phyloP scores from a whole-genome alignment of 164 flowering plant genomes.

The Kalanchoe fedtschenkoi region DNA sequence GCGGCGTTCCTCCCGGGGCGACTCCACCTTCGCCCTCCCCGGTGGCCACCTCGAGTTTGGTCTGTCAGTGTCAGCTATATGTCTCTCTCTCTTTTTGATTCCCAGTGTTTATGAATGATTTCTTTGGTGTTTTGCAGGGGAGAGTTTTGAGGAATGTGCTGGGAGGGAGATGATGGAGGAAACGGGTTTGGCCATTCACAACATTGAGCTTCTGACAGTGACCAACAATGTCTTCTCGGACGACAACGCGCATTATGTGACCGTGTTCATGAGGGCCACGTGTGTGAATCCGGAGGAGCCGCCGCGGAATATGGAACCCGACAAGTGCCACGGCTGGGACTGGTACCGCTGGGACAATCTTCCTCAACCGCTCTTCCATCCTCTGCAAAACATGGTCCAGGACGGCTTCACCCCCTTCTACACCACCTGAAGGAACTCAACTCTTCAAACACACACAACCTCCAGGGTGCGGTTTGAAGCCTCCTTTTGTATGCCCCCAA shows the following conservation, averaged over 20 bases:
- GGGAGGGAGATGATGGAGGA: constrained; percentile 80
- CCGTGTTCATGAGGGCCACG: constrained; percentile 34
- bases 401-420: constrained; percentile 59
- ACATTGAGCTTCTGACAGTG: constrained; percentile 43
- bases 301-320: constrained; percentile 61
- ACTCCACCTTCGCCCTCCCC: constrained; percentile 64
- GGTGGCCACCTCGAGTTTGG: constrained; percentile 94
- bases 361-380: constrained; percentile 58
- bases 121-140: constrained; percentile 34
- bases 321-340: constrained; percentile 82
- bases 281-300: constrained; percentile 30
- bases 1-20: constrained; percentile 43
- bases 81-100: constrained; percentile 8
- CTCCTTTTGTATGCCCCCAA: too few relatives aligned
- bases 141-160: constrained; percentile 81
- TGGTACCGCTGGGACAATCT: constrained; percentile 73
- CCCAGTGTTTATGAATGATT: neutral
- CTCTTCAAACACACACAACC: too few relatives aligned
- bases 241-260: constrained; percentile 47
- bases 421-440: too few relatives aligned
- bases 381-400: constrained; percentile 31
- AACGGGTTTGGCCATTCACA: constrained; percentile 59
- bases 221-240: constrained; percentile 50
- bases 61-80: constrained; percentile 17
- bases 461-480: too few relatives aligned